These are phyloP conservation scores for Fraxinus paxiana DNA, from an alignment of 305 asterid species.

Conservation along the genomic window DNA sequence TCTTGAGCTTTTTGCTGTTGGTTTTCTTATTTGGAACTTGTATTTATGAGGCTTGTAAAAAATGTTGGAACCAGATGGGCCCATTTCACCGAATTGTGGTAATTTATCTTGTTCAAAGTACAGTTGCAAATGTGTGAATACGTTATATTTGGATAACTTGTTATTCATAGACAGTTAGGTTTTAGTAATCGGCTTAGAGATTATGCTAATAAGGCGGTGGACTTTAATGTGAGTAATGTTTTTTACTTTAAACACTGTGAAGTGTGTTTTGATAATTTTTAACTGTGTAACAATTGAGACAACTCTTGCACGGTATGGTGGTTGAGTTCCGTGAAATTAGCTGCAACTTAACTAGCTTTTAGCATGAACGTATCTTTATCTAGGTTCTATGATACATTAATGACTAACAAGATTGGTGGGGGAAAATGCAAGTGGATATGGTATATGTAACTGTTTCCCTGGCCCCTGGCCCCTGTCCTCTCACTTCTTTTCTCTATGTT, in stretches of 20 bases:
- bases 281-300: neutral
- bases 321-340: neutral
- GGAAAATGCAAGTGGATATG: neutral
- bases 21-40: neutral
- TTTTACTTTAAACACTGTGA: neutral
- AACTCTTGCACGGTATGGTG: neutral
- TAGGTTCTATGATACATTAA: neutral
- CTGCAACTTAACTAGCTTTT: neutral
- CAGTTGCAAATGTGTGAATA: neutral
- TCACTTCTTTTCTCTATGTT: neutral
- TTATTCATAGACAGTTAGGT: neutral
- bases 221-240: neutral
- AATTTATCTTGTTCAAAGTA: neutral
- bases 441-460: neutral
- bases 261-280: neutral
- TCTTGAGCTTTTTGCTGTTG: neutral
- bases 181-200: neutral
- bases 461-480: neutral
- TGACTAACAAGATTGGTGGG: neutral
- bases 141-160: neutral
- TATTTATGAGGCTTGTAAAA: neutral
- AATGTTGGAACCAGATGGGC: neutral
- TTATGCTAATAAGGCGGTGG: neutral
- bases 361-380: neutral
- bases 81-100: neutral